Percentiles rank a stretch among this genome's conserved stretches.
phyloP scores from a whole-genome alignment of 441 rosid species.

The Erodium trifolium region DNA sequence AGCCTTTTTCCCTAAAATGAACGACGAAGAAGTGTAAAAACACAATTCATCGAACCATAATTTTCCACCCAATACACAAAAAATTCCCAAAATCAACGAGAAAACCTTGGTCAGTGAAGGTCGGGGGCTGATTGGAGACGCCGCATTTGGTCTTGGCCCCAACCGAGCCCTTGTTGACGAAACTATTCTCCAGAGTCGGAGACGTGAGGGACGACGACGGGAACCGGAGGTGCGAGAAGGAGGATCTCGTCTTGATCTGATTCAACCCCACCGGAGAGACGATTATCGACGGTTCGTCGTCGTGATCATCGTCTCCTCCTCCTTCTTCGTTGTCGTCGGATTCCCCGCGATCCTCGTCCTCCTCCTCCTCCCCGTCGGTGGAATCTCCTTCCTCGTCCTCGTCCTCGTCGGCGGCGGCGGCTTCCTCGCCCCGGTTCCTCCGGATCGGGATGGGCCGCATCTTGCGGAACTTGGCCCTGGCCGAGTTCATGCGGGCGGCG shows the following conservation, averaged over 20 bases:
- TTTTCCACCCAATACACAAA: no score
- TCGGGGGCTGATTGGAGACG: conserved; percentile 24
- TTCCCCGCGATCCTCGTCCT: not conserved
- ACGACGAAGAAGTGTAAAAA: not conserved
- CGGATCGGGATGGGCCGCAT: conserved; percentile 4
- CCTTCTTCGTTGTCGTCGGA: not conserved
- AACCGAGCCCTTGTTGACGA: conserved; percentile 24
- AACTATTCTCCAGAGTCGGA: conserved; percentile 18
- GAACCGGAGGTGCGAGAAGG: conserved; percentile 48
- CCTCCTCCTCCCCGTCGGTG: conserved; percentile 4
- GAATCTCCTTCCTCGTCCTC: not conserved
- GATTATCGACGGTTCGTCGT: conserved; percentile 31
- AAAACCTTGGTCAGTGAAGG: conserved; percentile 38
- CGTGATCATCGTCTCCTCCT: conserved; percentile 13
- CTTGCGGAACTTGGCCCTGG: conserved; percentile 7
- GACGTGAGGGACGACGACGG: conserved; percentile 33
- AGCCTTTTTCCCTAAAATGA: conserved; percentile 43
- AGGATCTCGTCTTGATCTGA: conserved; percentile 65
- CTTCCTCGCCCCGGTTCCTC: conserved; percentile 8
- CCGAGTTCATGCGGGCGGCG: not conserved
- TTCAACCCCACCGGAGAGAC: conserved; percentile 66
- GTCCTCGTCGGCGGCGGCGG: not conserved
- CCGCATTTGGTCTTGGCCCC: conserved; percentile 24
- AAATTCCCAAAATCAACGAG: not conserved
- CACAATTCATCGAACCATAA: conserved; percentile 7